phyloP scores from a whole-genome alignment of 2,329 filamentous ascomycete species.

The Beauveria sp. region DNA sequence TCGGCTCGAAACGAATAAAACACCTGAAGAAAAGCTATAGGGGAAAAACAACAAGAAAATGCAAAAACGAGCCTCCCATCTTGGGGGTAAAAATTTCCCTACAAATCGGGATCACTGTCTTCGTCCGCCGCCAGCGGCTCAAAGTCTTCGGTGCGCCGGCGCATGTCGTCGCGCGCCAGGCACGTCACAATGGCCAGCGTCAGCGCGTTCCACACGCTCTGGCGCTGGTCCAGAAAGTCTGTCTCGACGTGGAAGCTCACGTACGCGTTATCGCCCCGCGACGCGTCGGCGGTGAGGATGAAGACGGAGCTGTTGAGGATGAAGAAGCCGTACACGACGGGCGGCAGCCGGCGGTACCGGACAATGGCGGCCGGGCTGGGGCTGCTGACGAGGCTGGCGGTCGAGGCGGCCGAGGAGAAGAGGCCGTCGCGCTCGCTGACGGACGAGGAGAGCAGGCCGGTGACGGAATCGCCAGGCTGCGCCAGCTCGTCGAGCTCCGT shows the following conservation, averaged over 20 bases:
- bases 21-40: neutral
- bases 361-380: neutral
- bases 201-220: slow-evolving; percentile 38
- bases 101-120: slow-evolving; percentile 33
- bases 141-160: slow-evolving; percentile 27
- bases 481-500: slow-evolving; percentile 13
- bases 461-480: neutral
- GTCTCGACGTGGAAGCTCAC: slow-evolving; percentile 36
- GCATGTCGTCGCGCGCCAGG: slow-evolving; percentile 32
- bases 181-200: slow-evolving; percentile 33
- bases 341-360: slow-evolving; percentile 24
- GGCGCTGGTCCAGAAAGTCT: slow-evolving; percentile 29
- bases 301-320: slow-evolving; percentile 32
- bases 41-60: neutral
- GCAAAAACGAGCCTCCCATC: too few relatives aligned
- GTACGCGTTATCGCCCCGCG: slow-evolving; percentile 26
- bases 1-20: neutral
- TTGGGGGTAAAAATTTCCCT: neutral
- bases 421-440: neutral
- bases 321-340: slow-evolving; percentile 37
- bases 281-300: slow-evolving; percentile 31
- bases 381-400: neutral
- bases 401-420: slow-evolving; percentile 10
- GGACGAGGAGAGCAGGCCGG: neutral
- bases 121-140: slow-evolving; percentile 20